phyloP scores from a whole-genome alignment of 75 land plant genomes.

The Sequoiadendron giganteum region DNA sequence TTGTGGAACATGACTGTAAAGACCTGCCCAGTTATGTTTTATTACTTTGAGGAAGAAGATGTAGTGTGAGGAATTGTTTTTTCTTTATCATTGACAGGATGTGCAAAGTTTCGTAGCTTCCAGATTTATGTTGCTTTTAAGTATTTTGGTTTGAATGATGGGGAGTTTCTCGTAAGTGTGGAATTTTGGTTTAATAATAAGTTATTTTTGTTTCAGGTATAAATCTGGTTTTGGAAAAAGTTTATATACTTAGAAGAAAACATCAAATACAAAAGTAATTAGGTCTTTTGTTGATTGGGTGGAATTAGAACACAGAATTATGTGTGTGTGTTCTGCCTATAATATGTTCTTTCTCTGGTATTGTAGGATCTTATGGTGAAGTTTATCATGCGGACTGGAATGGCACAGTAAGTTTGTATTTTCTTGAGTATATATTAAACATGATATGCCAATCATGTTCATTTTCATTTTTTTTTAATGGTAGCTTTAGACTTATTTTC shows the following conservation, averaged over 20 bases:
- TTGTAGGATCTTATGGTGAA: slow-evolving; percentile 88
- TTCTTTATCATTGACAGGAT: neutral
- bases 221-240: neutral
- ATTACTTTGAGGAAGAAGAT: neutral
- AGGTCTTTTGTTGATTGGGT: neutral
- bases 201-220: neutral
- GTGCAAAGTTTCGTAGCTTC: neutral
- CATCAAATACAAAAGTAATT: neutral
- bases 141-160: neutral
- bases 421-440: neutral
- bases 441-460: neutral
- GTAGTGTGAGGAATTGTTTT: neutral
- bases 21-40: neutral
- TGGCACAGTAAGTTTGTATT: slow-evolving; percentile 62
- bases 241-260: neutral
- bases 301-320: neutral
- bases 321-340: neutral
- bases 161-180: neutral
- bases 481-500: neutral
- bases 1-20: neutral
- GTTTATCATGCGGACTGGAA: slow-evolving; percentile 95
- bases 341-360: slow-evolving; percentile 1
- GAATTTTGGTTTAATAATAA: neutral
- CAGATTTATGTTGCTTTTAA: neutral
- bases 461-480: neutral